phyloP scores from a whole-genome alignment of 768 basidiomycete species.

The Tulasnella sp. region DNA sequence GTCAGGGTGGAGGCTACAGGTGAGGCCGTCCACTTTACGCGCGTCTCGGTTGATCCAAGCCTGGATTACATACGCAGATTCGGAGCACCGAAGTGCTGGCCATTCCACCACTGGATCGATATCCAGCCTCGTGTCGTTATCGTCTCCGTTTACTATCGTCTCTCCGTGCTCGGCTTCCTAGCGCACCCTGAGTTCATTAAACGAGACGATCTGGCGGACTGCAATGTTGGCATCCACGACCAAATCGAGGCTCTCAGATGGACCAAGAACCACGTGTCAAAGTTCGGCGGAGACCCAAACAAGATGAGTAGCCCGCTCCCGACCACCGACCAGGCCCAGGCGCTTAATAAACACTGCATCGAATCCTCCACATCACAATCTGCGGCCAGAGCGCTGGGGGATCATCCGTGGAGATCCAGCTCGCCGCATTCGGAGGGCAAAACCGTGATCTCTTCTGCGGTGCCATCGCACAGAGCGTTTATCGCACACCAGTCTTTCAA shows the following conservation, averaged over 20 bases:
- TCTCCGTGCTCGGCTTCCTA: conserved; percentile 62
- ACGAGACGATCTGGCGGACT: conserved; percentile 44
- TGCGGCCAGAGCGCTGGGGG: conserved; percentile 61
- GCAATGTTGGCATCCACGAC: conserved; percentile 56
- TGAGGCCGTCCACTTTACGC: not conserved
- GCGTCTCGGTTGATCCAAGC: not conserved
- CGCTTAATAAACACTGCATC: not conserved
- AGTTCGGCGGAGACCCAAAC: conserved; percentile 44
- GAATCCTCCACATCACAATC: conserved; percentile 42
- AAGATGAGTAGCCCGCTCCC: conserved; percentile 11
- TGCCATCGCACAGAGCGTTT: conserved; percentile 63
- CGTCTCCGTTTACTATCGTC: conserved; percentile 64
- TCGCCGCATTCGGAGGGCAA: conserved; percentile 45
- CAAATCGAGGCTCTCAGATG: conserved; percentile 47
- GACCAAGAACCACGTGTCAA: conserved; percentile 42
- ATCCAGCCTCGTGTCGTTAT: conserved; percentile 59
- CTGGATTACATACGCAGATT: not conserved
- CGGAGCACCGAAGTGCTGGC: conserved; percentile 37
- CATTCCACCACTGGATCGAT: conserved; percentile 62
- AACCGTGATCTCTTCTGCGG: conserved; percentile 46
- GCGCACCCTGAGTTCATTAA: conserved; percentile 47
- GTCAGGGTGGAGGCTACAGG: conserved; percentile 29
- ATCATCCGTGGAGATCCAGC: conserved; percentile 55
- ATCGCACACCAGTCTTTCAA: conserved; percentile 49
- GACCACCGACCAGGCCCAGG: not conserved